Evolutionary conservation across 108 stramenopile genomes (phyloP), one percentile per base, ranked within the genome.

Genomic region (Skeletonema menzelii): DNA sequence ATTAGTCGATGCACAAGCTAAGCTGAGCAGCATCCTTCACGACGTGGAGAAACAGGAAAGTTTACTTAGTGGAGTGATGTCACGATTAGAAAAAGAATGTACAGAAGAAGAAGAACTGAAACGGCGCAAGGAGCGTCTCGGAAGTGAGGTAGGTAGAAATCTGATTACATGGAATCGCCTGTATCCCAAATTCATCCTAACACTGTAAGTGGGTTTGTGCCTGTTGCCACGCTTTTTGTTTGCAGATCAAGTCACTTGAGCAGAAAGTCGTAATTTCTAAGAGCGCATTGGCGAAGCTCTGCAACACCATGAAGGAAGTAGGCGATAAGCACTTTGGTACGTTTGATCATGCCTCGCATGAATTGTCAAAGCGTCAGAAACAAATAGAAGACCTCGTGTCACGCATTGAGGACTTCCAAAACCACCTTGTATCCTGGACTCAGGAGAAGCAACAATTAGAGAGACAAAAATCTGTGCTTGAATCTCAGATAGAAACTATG

Each of bases 381-480:
- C 79, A 80, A 73, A 28, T 80, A 28, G 62, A 80, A 35, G 60
- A 38, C 13, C 66, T 80, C 35, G 72, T 80, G 15, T 68, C 60
- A 40, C 61, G 67, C 14, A 69, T 69, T n/a, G 44, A 67, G 35
- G 72, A 69, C 31, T 59, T 80, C 56, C 71, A 71, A 32, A 32
- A 27, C 3, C 61, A 80, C 27, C 73, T 69, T 38, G 68, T 32
- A 26, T 69, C 67, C 46, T 80, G 67, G 79, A 71, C 67, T 14
- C 34, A 69, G 49, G 79, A 80, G 44, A 80, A 80, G 19, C 72
- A 69, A 37, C 46, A 69, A 56, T 59, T 80, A 20, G 79, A 80
- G 31, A 67, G 59, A 31, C 68, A 80, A 28, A 73, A 72, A 58
- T 46, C 63, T 19, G 49, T 68, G 65, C 72, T 80, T 27, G 67